These are phyloP conservation scores for Guadua angustifolia DNA, from an alignment of 176 grass and related monocot species.

Conservation along the genomic window DNA sequence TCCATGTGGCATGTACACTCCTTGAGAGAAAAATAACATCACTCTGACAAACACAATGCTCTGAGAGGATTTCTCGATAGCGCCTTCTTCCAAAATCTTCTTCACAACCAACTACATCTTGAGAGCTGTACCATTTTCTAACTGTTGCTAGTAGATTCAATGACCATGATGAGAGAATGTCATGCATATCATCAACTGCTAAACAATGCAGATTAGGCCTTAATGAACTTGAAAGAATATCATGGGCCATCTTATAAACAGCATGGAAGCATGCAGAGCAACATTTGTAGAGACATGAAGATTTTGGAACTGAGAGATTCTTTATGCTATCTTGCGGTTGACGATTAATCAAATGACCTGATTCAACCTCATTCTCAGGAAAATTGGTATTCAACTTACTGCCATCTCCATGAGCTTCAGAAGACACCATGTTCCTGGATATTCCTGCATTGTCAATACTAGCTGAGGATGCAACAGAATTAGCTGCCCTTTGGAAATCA, in stretches of 20 bases:
- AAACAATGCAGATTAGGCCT: conserved; percentile 47
- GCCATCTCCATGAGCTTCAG: conserved; percentile 30
- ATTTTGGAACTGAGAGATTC: conserved; percentile 41
- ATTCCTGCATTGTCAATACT: conserved; percentile 33
- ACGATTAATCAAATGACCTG: conserved; percentile 39
- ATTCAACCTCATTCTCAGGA: conserved; percentile 42
- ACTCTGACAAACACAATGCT: conserved; percentile 57
- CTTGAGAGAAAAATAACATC: conserved; percentile 38
- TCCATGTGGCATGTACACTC: conserved; percentile 70
- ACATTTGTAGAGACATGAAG: conserved; percentile 74
- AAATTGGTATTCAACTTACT: conserved; percentile 36
- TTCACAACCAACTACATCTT: conserved; percentile 44
- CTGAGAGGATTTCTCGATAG: conserved; percentile 30
- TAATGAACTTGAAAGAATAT: conserved; percentile 64
- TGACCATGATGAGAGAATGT: conserved; percentile 72
- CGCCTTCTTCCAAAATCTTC: conserved; percentile 37
- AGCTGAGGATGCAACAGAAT: conserved; percentile 26
- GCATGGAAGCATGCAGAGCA: conserved; percentile 62
- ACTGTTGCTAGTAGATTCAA: conserved; percentile 63
- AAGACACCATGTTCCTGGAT: conserved; percentile 34
- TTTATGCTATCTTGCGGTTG: conserved; percentile 25
- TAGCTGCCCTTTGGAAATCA: conserved; percentile 42
- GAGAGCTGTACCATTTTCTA: conserved; percentile 60
- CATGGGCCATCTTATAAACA: conserved; percentile 61
- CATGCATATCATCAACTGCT: conserved; percentile 83